Evolutionary conservation across 129 eudicot species (phyloP).

Genomic region (Helichrysum umbraculigerum): DNA sequence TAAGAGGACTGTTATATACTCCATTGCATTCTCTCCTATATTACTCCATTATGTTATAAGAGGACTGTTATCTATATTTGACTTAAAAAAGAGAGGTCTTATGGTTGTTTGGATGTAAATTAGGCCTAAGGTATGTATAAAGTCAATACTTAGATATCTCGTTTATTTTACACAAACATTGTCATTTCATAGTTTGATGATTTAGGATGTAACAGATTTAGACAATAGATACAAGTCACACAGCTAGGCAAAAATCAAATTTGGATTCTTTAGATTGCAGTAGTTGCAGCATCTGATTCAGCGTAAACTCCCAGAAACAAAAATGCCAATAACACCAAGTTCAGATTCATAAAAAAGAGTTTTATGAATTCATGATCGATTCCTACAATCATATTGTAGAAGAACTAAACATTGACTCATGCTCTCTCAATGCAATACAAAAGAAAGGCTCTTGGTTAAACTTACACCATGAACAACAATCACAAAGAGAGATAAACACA

Average conservation of each 20-base stretch:
- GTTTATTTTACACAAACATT: background rate
- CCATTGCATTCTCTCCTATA: too few species aligned
- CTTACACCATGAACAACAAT: constrained; percentile 29
- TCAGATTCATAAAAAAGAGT: background rate
- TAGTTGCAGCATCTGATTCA: background rate
- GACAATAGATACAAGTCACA: background rate
- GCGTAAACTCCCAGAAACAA: too few species aligned
- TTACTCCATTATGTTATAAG: too few species aligned
- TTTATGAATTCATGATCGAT: constrained; percentile 18
- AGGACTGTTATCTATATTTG: background rate
- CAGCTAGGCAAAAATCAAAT: background rate
- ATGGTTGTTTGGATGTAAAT: background rate
- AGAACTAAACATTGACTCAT: constrained; percentile 16
- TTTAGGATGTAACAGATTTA: background rate
- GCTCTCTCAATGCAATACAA: constrained; percentile 37
- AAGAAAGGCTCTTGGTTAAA: constrained; percentile 22
- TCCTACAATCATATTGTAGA: constrained; percentile 16
- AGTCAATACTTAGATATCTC: background rate
- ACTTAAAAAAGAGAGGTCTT: background rate
- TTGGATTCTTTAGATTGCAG: background rate
- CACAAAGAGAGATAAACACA: constrained; percentile 20
- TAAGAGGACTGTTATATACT: too few species aligned
- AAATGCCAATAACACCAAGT: background rate
- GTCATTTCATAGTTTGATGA: background rate
- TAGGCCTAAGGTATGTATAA: background rate